Evolutionary conservation across 495 filamentous ascomycete genomes (phyloP).

Genomic region (Podospora didyma): DNA sequence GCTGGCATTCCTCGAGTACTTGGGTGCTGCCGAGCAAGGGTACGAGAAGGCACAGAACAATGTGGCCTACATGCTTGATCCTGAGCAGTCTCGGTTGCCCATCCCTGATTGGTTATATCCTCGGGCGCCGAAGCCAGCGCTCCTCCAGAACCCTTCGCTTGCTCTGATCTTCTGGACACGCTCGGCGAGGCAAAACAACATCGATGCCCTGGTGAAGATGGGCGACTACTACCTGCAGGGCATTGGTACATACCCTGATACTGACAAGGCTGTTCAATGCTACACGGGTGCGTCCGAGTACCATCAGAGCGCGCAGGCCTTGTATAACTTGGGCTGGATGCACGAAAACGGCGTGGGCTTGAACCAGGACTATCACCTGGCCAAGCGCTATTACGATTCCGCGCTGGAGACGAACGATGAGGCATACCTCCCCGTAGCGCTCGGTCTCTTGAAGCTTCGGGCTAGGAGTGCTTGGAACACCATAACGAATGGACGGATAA

Average conservation of each 20-base stretch:
- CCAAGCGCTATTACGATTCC: constrained; percentile 92
- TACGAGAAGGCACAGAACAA: constrained; percentile 93
- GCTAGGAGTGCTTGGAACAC: constrained; percentile 89
- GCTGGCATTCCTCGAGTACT: constrained; percentile 73
- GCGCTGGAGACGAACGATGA: constrained; percentile 87
- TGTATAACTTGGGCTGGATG: constrained; percentile 99
- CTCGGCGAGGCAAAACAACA: constrained; percentile 87
- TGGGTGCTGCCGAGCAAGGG: constrained; percentile 94
- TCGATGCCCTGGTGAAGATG: constrained; percentile 95
- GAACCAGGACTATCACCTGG: constrained; percentile 93
- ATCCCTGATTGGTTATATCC: constrained; percentile 34
- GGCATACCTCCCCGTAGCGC: constrained; percentile 88
- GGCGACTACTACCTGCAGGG: constrained; percentile 92
- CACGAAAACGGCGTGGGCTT: constrained; percentile 95
- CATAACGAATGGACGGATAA: constrained; percentile 80
- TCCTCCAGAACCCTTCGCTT: constrained; percentile 67
- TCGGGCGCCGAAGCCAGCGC: constrained; percentile 34
- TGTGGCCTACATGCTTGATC: constrained; percentile 86
- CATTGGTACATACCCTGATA: constrained; percentile 66
- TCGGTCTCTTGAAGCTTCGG: constrained; percentile 83
- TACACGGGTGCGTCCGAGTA: constrained; percentile 89
- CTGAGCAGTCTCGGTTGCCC: constrained; percentile 55
- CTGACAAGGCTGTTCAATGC: constrained; percentile 87
- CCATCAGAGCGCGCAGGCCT: constrained; percentile 86
- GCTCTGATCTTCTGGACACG: constrained; percentile 96